Conservation (phyloP, 192 early-diverging fungal genomes). For the Coemansia asiatica region DNA sequence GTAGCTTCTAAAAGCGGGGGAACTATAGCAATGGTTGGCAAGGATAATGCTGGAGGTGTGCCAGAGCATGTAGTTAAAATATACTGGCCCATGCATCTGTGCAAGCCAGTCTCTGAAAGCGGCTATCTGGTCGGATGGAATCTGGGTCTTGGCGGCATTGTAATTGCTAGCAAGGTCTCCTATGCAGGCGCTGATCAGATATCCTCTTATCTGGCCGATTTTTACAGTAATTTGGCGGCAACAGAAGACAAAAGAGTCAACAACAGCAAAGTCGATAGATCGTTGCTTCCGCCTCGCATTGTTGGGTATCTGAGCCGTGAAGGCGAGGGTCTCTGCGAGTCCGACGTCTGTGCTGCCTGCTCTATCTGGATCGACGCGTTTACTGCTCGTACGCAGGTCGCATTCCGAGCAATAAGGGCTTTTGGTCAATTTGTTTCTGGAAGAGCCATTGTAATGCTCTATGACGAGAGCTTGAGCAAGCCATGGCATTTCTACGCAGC, state of each 20-base stretch:
- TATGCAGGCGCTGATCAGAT: conserved; percentile 45
- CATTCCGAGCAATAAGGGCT: conserved; percentile 29
- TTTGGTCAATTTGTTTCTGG: conserved; percentile 18
- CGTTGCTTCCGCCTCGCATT: conserved; percentile 17
- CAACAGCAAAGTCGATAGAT: neutral
- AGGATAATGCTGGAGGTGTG: neutral
- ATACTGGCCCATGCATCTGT: conserved; percentile 44
- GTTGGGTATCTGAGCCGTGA: conserved; percentile 55
- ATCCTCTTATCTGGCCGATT: conserved; percentile 22
- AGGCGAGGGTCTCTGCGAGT: conserved; percentile 51
- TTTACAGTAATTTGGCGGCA: conserved; percentile 10
- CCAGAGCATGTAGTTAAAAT: conserved; percentile 33
- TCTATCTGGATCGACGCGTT: conserved; percentile 49
- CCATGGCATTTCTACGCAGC: conserved; percentile 52
- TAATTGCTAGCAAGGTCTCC: conserved; percentile 39
- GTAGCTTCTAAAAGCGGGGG: conserved; percentile 58
- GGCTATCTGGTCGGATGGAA: conserved; percentile 52
- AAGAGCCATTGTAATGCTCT: conserved; percentile 36
- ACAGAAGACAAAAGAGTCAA: neutral
- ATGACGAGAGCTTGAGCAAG: conserved; percentile 32
- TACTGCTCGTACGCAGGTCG: conserved; percentile 50
- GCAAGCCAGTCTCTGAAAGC: conserved; percentile 29
- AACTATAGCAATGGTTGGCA: neutral
- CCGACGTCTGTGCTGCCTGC: conserved; percentile 40
- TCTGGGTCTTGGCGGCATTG: conserved; percentile 29